Evolutionary conservation across 306 rosid species (phyloP), one percentile per base, ranked within the genome.

Genomic region (Coriaria nepalensis): DNA sequence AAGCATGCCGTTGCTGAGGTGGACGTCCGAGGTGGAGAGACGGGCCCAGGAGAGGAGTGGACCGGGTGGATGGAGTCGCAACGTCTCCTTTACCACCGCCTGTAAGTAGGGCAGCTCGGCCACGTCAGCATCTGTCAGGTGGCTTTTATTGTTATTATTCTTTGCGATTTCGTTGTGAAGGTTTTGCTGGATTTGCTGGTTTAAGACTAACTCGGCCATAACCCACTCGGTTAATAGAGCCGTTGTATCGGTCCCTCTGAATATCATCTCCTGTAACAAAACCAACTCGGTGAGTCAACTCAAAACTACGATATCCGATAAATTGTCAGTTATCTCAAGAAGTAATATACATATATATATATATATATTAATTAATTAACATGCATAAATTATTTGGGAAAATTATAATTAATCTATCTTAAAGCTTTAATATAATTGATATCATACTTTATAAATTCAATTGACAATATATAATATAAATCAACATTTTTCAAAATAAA

Each of bases 21-120:
- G 74, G 45, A 74, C 75, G 20, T 73, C 78, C 4, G 81, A 64
- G 40, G 78, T 73, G 9, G 85, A 70, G 6, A 78, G 52, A 0
- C 85, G 67, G 55, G 85, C 85, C 85, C 85, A 78, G 2, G 84
- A 77, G 4, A 77, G 72, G 0, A 77, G 74, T 20, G 84, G 80
- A 1, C 84, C 84, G 0, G 84, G 85, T 0, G 80, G 85, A 35
- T 78, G 85, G 4, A 78, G 60, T 34, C 85, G 50, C 5, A 78
- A 66, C 2, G 75, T 50, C 13, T 78, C 85, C 57, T 78, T 78
- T 33, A 78, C 73, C 50, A 78, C 81, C 6, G 81, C 67, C 61
- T 73, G 73, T 8, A 78, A 49, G 58, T 67, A 78, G 0, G 75
- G 68, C 47, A 78, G 41, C n/a, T 20, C 51, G 0, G 70, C 62